Evolutionary conservation across 768 basidiomycete genomes (phyloP), one percentile per base, ranked within the genome.

Genomic region (Hypsizygus marmoreus): DNA sequence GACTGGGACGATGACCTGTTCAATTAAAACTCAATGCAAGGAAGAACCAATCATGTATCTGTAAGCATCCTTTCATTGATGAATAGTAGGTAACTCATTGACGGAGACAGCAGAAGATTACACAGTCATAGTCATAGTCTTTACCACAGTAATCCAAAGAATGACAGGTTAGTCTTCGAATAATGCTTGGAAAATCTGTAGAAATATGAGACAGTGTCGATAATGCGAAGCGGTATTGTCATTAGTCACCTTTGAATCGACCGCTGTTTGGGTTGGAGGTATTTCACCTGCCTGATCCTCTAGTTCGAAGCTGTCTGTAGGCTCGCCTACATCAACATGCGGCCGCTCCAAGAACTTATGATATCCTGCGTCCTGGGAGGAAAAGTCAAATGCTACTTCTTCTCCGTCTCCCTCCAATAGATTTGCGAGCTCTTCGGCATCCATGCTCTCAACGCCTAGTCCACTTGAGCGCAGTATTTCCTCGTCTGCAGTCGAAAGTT

Each of bases 371-470:
- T 43, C 49, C 44, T 71, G 68, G 1, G 67, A 67, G 16, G 62
- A 51, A 26, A 62, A 61, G 30, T 66, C 68, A 45, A 70, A 72
- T 16, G 64, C 67, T 3, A 77, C 76, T 55, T 85, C 83, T 49
- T 79, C 79, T 9, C 75, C 81, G 2, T 82, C 81, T 20, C 71
- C 81, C 42, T 80, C 79, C 14, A 85, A 62, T 70, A 86, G 72
- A 19, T 75, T 80, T 16, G 68, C 72, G 26, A 89, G 63, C 58
- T 88, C 86, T 17, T 80, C 74, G 4, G 64, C 72, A 47, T 73
- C 69, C 86, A 90, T 87, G 49, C 73, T 58, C 55, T 88, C 86
- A 17, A 84, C 70, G 2, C 83, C 86, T 22, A 91, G 66, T 4
- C 87, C 87, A 1, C 83, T 81, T 20, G 71, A 73, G 28, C 72